Base-by-base conservation (phyloP, 257 asterid species). In the Scutellaria baicalensis region DNA sequence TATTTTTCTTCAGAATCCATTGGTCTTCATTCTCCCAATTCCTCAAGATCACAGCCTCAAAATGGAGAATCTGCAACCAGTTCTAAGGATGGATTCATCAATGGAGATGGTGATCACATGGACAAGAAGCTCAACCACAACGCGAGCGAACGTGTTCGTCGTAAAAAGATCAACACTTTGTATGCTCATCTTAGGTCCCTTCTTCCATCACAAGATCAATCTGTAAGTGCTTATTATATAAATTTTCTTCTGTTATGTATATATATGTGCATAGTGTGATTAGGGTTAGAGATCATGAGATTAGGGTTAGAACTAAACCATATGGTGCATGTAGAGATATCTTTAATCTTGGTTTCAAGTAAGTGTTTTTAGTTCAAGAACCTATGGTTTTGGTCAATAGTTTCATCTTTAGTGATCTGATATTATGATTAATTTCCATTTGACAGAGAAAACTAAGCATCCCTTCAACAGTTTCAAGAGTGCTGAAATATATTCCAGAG, bases 71-170 rank as follows among this genome's bases (percentile, higher is more conserved):
- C 47, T 0, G 59, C 8, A 33, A 70, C 20, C 57, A 31, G 33
- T 5, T 27, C 33, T 7, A n/a, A 33, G 7, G 66, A 59, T 0
- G 66, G 47, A 10, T 43, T 71, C 8, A 4, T 68, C 17, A 40
- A 57, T 2, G 79, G 64, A 0, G 79, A 68, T 18, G 45, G 64
- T 1, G 35, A 61, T 5, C 59, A 69, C 40, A 66, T 5, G 20
- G 81, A 6, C 59, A 88, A 83, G 86, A 89, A 87, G 79, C 72
- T 85, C 50, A 82, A 85, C 73, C 97, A 91, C 45, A 91, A 91
- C 51, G 96, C 96, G 0, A 82, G 87, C 13, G 97, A 91, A 64
- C 84, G 97, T 0, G 87, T 86, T 48, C 96, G 96, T 10, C 93
- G 96, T 9, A 84, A 82, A 57, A 83, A 56, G 1, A 86, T 92